Evolutionary conservation across 1,284 basidiomycete species (phyloP), one percentile per base, ranked within the genome.

Genomic region (Ustilago sp.): DNA sequence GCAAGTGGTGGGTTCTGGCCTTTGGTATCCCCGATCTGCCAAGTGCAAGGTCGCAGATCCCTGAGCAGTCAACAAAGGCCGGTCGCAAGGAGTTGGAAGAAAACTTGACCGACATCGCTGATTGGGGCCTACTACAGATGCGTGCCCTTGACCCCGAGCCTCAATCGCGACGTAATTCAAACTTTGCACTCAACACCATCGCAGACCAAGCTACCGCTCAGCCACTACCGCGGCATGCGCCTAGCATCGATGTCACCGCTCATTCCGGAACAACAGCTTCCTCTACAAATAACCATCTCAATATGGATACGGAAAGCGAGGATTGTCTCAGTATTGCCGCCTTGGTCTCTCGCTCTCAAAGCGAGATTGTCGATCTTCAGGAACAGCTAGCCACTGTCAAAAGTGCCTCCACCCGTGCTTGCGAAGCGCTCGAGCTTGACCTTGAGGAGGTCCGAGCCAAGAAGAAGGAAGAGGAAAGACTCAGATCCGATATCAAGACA

Each of bases 1-100:
- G 94, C 3, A 90, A 89, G 74, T 95, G 93, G 93, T 94, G 93
- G 92, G 88, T 91, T 48, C 92, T 92, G 48, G 92, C 63, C 91
- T 62, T 87, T 90, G 74, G 64, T 9, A 76, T 76, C 23, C 68
- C 74, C 8, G 68, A 76, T 41, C 57, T 65, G 4, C 59, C 68
- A 2, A 39, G 35, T n/a, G 8, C 36, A 87, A 92, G 60, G 90
- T 92, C 63, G 39, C 55, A 90, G 87, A 90, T 90, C 73, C 90
- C 91, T 83, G 88, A 90, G 47, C 88, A 91, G 72, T 87, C 89
- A 19, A 11, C 41, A 28, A 71, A 71, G 45, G 13, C 47, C 12
- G 50, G 53, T 17, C 73, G 73, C 5, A 59, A 59, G 54, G 88
- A 90, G 70, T 88, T 90, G 28, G 91, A 91, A 81, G 91, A 91